Evolutionary conservation across 2,329 filamentous ascomycete species (phyloP), one percentile per base, ranked within the genome.

Genomic region (Emericellopsis atlantica): DNA sequence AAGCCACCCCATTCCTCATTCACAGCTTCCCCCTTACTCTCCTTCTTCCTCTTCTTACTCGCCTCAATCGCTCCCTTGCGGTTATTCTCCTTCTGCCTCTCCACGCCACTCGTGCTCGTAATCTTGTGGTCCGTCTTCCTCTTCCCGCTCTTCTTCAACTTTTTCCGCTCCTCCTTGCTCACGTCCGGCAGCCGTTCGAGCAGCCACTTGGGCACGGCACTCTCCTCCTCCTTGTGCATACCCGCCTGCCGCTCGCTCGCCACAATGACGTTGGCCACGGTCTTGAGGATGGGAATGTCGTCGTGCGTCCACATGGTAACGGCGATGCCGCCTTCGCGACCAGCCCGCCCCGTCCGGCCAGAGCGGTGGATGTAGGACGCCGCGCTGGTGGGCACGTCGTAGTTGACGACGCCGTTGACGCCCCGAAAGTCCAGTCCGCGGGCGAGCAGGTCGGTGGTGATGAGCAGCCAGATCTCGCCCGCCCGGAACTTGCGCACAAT

Each of bases 281-380:
- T 85, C 65, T 90, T 94, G 43, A 98, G 77, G 43, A 73, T 87
- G 0, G 85, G 83, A 4, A 96, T 82, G 54, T 98, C 92, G 45
- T 95, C 92, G 58, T 92, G 87, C 0, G 90, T 96, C 61, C 95
- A 98, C 44, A 95, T 82, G 0, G 92, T 98, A 2, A 98, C 82
- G 0, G 88, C 89, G 4, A 95, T 76, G 37, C 92, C 92, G 16
- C 89, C 89, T 52, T 84, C 78, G 21, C 89, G 75, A 0, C 92
- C 92, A 0, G 89, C 92, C 18, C 92, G 75, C 0, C 90, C 92
- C 0, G 92, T 96, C 37, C 92, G 76, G 1, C 92, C 92, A 0
- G 92, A 88, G 10, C 92, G 84, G 62, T 98, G 92, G 6, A 98
- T 84, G 55, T 98, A 98, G 1, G 79, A 79, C 0, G 89, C 90